These are phyloP conservation scores for Talaromyces thailandensis DNA, from an alignment of 495 filamentous ascomycete species.

Conservation along the genomic window DNA sequence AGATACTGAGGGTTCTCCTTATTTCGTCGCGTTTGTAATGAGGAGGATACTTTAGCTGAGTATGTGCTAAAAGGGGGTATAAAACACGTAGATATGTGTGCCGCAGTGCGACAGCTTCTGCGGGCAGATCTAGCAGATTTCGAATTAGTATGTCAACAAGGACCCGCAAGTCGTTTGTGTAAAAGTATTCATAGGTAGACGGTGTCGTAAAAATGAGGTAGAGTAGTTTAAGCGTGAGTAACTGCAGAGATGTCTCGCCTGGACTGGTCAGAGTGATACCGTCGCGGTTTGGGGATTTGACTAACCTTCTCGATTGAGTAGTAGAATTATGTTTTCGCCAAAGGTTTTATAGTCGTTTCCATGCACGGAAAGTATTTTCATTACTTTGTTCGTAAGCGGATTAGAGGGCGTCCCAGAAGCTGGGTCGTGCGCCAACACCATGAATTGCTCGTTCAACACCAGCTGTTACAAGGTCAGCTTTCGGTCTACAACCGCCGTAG, in stretches of 20 bases:
- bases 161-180: constrained; percentile 92
- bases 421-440: constrained; percentile 61
- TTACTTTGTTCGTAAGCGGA: constrained; percentile 81
- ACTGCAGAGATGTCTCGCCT: constrained; percentile 80
- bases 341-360: constrained; percentile 84
- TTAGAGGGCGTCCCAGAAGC: constrained; percentile 25
- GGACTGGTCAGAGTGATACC: constrained; percentile 12
- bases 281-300: background rate
- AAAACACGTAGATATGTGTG: constrained; percentile 98
- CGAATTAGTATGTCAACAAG: constrained; percentile 93
- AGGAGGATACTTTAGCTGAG: constrained; percentile 73
- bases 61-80: constrained; percentile 82
- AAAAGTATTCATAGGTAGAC: constrained; percentile 94
- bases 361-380: constrained; percentile 75
- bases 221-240: constrained; percentile 89
- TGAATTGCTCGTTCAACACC: constrained; percentile 96
- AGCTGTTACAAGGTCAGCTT: constrained; percentile 45
- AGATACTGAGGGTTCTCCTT: constrained; percentile 58
- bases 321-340: constrained; percentile 93
- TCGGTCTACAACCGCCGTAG: background rate
- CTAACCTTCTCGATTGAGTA: constrained; percentile 85
- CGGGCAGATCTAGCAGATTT: constrained; percentile 86
- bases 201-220: constrained; percentile 91
- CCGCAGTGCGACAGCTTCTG: constrained; percentile 67
- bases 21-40: constrained; percentile 92